Evolutionary conservation across 805 yeast species (phyloP).

Genomic region (Ogataea paraovalis): DNA sequence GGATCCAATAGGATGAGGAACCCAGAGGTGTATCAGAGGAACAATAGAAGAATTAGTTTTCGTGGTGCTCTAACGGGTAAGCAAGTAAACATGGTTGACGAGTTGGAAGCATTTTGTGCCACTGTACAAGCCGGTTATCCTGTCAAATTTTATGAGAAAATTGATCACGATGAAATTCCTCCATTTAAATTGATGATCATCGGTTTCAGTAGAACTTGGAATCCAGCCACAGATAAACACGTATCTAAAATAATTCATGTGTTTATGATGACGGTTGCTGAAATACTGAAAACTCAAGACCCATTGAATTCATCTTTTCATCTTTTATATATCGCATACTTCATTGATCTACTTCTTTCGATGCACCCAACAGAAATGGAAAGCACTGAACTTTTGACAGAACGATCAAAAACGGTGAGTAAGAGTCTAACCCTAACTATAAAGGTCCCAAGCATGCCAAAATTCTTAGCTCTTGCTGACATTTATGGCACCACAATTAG

Average conservation of each 20-base stretch:
- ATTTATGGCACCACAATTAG: slow-evolving; percentile 8
- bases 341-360: slow-evolving; percentile 13
- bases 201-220: slow-evolving; percentile 7
- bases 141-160: slow-evolving; percentile 5
- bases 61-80: slow-evolving; percentile 4
- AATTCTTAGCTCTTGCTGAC: slow-evolving; percentile 13
- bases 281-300: slow-evolving; percentile 7
- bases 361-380: neutral
- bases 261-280: slow-evolving; percentile 14
- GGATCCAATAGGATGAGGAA: slow-evolving; percentile 4
- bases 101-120: slow-evolving; percentile 8
- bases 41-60: neutral
- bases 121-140: slow-evolving; percentile 10
- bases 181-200: slow-evolving; percentile 13
- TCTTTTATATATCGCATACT: slow-evolving; percentile 12
- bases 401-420: neutral
- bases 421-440: slow-evolving; percentile 1
- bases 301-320: slow-evolving; percentile 10
- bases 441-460: slow-evolving; percentile 9
- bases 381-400: neutral
- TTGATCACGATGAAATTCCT: slow-evolving; percentile 6
- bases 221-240: slow-evolving; percentile 4
- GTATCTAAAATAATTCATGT: slow-evolving; percentile 4
- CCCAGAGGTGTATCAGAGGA: slow-evolving; percentile 4
- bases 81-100: slow-evolving; percentile 10